Percentiles rank a stretch among this genome's conserved stretches.
phyloP scores from a whole-genome alignment of 2,329 filamentous ascomycete species.

The Paracoccidioides lutzii region DNA sequence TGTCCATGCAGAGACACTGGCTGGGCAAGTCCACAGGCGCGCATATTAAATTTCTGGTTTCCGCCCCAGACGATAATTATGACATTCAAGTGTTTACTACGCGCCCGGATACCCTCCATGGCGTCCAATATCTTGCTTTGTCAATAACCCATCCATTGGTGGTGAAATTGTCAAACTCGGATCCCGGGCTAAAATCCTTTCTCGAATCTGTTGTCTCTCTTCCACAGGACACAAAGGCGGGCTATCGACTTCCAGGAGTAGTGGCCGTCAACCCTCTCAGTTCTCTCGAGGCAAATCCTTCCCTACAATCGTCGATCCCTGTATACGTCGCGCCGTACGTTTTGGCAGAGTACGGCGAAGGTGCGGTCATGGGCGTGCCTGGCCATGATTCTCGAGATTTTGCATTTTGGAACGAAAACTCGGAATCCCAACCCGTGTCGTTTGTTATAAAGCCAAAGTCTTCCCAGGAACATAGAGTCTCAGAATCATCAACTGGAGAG shows the following conservation, averaged over 20 bases:
- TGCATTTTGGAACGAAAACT: constrained; percentile 66
- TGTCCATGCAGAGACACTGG: constrained; percentile 80
- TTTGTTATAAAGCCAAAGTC: constrained; percentile 44
- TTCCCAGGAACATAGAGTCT: constrained; percentile 24
- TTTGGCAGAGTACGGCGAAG: constrained; percentile 70
- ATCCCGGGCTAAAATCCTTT: constrained; percentile 54
- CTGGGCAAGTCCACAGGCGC: constrained; percentile 66
- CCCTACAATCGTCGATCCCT: constrained; percentile 41
- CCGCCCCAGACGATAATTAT: constrained; percentile 21
- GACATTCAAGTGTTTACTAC: constrained; percentile 69
- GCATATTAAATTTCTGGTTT: constrained; percentile 56
- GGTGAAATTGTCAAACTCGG: constrained; percentile 43
- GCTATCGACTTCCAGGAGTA: constrained; percentile 53
- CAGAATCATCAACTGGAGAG: constrained; percentile 29
- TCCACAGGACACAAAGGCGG: constrained; percentile 43
- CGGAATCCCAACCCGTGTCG: constrained; percentile 45
- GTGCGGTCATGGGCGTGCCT: constrained; percentile 84
- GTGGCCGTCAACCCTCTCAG: constrained; percentile 52
- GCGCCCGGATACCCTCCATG: constrained; percentile 73
- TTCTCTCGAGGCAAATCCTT: constrained; percentile 41
- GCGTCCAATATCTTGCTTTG: constrained; percentile 72
- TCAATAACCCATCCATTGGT: constrained; percentile 62
- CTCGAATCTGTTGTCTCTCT: constrained; percentile 45
- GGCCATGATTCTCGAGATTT: constrained; percentile 70
- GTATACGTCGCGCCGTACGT: constrained; percentile 79